Conservation (phyloP, 2,329 filamentous ascomycete genomes). For the Fusarium compactum region DNA sequence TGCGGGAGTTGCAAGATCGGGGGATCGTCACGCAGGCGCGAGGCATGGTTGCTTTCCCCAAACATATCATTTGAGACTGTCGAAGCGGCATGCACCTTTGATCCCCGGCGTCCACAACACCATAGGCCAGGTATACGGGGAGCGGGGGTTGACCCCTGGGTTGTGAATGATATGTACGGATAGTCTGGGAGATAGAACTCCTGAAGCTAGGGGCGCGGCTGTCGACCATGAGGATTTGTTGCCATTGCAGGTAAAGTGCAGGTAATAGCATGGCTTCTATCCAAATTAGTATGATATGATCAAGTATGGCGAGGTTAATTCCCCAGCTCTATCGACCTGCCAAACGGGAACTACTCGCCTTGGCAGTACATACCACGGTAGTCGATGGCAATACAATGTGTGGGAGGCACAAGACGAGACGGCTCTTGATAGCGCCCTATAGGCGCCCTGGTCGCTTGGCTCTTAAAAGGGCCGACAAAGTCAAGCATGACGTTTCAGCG, state of each 20-base stretch:
- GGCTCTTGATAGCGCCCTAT: constrained; percentile 14
- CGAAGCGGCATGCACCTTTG: constrained; percentile 39
- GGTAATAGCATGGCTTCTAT: constrained; percentile 1
- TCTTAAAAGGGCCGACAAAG: constrained; percentile 38
- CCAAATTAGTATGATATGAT: constrained; percentile 27
- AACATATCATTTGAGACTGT: constrained; percentile 30
- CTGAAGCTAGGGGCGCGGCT: constrained; percentile 21
- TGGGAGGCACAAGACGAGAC: constrained; percentile 35
- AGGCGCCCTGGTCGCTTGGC: constrained; percentile 18
- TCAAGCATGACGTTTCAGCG: constrained; percentile 31
- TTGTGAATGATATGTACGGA: not conserved
- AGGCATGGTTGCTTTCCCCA: constrained; percentile 35
- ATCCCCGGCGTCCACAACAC: constrained; percentile 36
- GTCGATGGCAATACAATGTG: constrained; percentile 11
- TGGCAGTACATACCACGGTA: constrained; percentile 31
- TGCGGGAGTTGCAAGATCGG: constrained; percentile 44
- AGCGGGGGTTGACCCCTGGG: constrained; percentile 21
- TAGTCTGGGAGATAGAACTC: constrained; percentile 14
- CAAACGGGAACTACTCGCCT: constrained; percentile 40
- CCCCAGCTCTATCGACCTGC: constrained; percentile 27
- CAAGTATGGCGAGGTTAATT: constrained; percentile 25
- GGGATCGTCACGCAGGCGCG: constrained; percentile 41
- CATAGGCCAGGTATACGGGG: constrained; percentile 23
- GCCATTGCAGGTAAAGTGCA: not conserved
- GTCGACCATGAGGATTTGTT: not conserved